phyloP scores from a whole-genome alignment of 2,329 filamentous ascomycete species.

The Colletotrichum karsti region DNA sequence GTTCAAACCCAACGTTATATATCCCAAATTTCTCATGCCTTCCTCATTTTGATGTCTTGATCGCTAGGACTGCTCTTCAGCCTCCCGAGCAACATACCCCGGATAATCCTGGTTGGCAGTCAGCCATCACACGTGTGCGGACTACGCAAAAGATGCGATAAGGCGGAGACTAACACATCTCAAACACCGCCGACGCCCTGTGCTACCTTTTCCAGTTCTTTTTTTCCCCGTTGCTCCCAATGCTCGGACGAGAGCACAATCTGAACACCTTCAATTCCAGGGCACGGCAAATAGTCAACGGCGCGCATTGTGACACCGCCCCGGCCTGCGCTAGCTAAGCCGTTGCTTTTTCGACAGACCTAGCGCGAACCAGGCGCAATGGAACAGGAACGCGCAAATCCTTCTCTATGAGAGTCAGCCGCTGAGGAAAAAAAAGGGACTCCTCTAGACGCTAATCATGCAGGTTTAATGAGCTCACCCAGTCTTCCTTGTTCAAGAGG shows the following conservation, averaged over 20 bases:
- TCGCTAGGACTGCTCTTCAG: conserved; percentile 9
- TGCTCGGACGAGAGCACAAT: conserved; percentile 15
- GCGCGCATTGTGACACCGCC: conserved; percentile 21
- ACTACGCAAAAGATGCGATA: neutral
- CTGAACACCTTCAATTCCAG: neutral
- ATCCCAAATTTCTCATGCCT: neutral
- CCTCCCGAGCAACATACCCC: conserved; percentile 21
- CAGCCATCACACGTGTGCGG: neutral
- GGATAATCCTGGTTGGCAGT: conserved; percentile 3
- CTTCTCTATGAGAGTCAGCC: neutral
- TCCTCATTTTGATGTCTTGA: neutral
- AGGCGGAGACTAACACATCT: neutral
- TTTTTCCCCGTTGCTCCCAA: neutral
- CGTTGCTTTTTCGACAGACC: conserved; percentile 15
- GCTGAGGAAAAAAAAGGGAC: neutral
- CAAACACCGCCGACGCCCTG: conserved; percentile 14
- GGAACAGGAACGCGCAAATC: conserved; percentile 17
- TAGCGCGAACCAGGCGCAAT: neutral
- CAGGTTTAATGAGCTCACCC: conserved; percentile 2
- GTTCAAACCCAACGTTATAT: conserved; percentile 14
- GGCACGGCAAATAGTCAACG: conserved; percentile 10
- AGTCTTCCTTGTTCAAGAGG: neutral
- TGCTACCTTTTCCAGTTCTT: neutral
- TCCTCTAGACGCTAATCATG: conserved; percentile 1
- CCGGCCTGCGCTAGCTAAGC: conserved; percentile 10